Evolutionary conservation across 2,329 filamentous ascomycete genomes (phyloP), one percentile per base, ranked within the genome.

Genomic region (Diaporthe destruens): DNA sequence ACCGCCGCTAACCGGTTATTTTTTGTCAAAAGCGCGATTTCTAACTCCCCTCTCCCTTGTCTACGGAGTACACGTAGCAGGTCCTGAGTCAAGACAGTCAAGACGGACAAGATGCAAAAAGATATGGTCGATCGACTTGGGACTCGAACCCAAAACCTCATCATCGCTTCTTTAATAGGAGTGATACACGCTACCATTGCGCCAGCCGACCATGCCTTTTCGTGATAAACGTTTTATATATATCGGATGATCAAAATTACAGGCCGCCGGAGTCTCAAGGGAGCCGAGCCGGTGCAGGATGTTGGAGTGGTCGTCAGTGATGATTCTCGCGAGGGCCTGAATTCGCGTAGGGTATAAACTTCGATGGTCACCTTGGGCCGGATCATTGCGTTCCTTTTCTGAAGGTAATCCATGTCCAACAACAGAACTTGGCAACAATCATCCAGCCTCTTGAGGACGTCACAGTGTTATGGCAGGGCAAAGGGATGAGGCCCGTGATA

Each of bases 91-190:
- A 32, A n/a, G 42, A 7, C 6, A 16, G 25, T 12, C 16, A 32
- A n/a, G 42, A 7, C 6, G 8, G 2, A 18, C 8, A 25, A 36
- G 36, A 36, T 0, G 44, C 59, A 39, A 66, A 61, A 66, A 25
- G 2, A 0, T 5, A 6, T 25, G 61, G 61, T 39, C 61, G 44
- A 66, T 66, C 61, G 61, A 66, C 61, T 66, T 66, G 61, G 61
- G 61, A 66, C 61, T 66, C 61, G 61, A 66, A 66, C 61, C 61
- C 61, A 66, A 66, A 66, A 66, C 61, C 61, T 66, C 61, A 66
- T 66, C 61, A 66, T 66, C 61, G 61, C 61, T 66, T 36, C 61
- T 36, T 2, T 51, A 18, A 5, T 66, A 66, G 61, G 61, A 66
- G 61, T 66, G 61, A 66, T 66, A 66, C 61, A 66, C 61, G 61